phyloP scores from a whole-genome alignment of 176 grass and related monocot species.

The Cenchrus fungigraminus region DNA sequence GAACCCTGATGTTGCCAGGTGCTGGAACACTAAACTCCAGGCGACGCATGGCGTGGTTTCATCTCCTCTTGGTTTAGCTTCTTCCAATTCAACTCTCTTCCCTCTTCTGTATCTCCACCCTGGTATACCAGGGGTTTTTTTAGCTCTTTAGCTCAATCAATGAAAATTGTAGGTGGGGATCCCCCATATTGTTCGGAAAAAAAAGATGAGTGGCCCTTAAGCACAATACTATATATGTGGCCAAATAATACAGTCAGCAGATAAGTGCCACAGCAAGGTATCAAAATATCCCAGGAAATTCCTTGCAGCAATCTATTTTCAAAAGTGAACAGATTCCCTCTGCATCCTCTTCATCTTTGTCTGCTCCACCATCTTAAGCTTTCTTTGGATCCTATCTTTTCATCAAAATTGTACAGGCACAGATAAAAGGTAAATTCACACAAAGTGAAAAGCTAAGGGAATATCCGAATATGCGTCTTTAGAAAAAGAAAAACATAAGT shows the following conservation, averaged over 20 bases:
- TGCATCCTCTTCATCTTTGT: conserved; percentile 89
- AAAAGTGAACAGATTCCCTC: conserved; percentile 55
- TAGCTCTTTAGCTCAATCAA: too few relatives aligned
- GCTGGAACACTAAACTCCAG: too few relatives aligned
- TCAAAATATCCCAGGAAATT: not conserved
- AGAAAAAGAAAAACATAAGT: conserved; percentile 5
- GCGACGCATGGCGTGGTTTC: too few relatives aligned
- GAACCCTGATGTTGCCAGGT: too few relatives aligned
- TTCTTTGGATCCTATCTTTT: conserved; percentile 70
- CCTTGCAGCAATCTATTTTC: not conserved
- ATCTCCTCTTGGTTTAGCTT: too few relatives aligned
- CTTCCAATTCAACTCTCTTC: too few relatives aligned
- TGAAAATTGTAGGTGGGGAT: too few relatives aligned
- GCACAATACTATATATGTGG: not conserved
- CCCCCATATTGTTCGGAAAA: too few relatives aligned
- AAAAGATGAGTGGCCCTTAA: not conserved
- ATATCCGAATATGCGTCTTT: not conserved
- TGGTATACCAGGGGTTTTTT: too few relatives aligned
- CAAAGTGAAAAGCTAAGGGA: not conserved
- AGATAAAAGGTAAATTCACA: conserved; percentile 1
- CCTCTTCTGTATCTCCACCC: too few relatives aligned
- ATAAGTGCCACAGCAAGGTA: not conserved
- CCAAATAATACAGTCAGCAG: not conserved
- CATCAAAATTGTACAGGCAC: not conserved
- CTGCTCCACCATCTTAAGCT: conserved; percentile 75